These are phyloP conservation scores for Hirschfeldia incana DNA, from an alignment of 345 rosid species.

Conservation along the genomic window DNA sequence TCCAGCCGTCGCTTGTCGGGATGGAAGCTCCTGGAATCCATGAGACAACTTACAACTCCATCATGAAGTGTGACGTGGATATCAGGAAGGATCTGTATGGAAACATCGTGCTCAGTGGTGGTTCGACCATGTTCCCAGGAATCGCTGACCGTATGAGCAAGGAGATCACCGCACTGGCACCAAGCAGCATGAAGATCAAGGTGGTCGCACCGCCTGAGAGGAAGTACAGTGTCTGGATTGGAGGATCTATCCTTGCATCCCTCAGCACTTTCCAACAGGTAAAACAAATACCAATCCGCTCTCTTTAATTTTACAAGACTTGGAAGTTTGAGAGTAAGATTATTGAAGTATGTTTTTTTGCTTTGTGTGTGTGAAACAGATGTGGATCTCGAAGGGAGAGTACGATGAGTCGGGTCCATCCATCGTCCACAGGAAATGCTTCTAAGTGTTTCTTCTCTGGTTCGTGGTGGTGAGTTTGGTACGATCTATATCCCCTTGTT, in stretches of 20 bases:
- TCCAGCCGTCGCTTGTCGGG: conserved; percentile 48
- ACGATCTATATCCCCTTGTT: conserved; percentile 32
- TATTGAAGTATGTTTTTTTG: neutral
- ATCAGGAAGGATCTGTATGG: conserved; percentile 53
- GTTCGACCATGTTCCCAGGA: conserved; percentile 52
- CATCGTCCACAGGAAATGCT: conserved; percentile 63
- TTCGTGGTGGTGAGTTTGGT: conserved; percentile 37
- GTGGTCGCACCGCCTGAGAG: conserved; percentile 61
- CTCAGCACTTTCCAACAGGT: conserved; percentile 57
- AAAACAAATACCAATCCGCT: neutral
- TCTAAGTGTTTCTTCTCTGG: conserved; percentile 30
- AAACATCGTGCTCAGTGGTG: conserved; percentile 56
- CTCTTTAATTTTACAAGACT: neutral
- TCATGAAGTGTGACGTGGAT: conserved; percentile 47
- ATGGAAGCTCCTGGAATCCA: conserved; percentile 55
- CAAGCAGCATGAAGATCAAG: conserved; percentile 47
- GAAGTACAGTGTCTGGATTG: conserved; percentile 58
- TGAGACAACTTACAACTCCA: conserved; percentile 47
- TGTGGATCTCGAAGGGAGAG: conserved; percentile 65
- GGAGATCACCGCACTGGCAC: conserved; percentile 50
- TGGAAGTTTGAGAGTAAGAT: neutral
- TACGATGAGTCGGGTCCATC: conserved; percentile 66
- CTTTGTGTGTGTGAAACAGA: conserved; percentile 38
- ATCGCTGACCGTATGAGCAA: conserved; percentile 51
- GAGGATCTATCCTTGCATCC: conserved; percentile 59